Conservation (phyloP, 768 basidiomycete species). For the Calocera viscosa region DNA sequence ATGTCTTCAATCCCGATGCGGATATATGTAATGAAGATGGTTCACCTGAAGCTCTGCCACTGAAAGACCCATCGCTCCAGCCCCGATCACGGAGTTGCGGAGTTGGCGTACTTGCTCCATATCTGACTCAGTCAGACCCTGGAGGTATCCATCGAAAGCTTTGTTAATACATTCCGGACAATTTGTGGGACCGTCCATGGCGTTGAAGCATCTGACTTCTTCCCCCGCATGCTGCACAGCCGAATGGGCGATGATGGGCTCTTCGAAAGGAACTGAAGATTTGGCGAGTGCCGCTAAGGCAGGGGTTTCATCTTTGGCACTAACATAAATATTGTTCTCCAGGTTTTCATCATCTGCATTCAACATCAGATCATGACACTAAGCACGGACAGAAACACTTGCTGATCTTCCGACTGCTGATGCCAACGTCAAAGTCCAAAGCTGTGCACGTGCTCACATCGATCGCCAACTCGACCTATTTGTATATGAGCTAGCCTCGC, state of each 20-base stretch:
- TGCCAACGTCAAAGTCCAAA: background rate
- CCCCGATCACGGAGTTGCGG: background rate
- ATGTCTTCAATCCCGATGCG: no score
- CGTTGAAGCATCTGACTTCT: background rate
- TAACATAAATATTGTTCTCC: constrained; percentile 1
- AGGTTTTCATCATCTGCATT: background rate
- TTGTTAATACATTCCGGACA: background rate
- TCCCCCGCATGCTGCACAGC: background rate
- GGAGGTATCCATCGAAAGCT: background rate
- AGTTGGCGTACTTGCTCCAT: background rate
- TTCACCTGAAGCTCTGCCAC: background rate
- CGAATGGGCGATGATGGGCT: background rate
- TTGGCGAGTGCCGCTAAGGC: background rate
- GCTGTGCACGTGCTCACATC: background rate
- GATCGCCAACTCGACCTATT: background rate
- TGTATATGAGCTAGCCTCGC: background rate
- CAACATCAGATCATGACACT: background rate
- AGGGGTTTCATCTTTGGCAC: background rate
- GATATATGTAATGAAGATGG: no score
- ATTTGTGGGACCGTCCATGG: background rate
- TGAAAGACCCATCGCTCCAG: background rate
- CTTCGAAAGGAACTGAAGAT: background rate
- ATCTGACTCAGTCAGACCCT: background rate
- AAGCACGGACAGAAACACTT: background rate
- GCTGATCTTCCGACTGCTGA: background rate